Evolutionary conservation across 208 protist species (phyloP).

Genomic region (Trypanosoma lewisi): DNA sequence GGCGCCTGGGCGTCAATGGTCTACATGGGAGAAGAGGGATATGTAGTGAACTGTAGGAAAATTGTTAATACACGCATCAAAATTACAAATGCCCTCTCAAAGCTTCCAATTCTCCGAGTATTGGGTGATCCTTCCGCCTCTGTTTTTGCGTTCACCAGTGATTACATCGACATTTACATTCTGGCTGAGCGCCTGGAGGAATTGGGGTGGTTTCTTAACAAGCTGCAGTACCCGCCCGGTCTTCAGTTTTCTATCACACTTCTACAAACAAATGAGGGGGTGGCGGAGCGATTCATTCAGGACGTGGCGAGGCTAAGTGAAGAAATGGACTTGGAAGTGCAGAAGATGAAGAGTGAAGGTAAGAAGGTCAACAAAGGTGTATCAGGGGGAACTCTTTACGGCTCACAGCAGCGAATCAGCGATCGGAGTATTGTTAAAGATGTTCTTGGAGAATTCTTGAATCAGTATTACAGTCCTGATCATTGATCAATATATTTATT

Average conservation of each 20-base stretch:
- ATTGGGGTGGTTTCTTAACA: constrained; percentile 93
- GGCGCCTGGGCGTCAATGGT: constrained; percentile 96
- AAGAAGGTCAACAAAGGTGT: constrained; percentile 27
- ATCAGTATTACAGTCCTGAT: constrained; percentile 70
- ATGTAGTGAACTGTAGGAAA: constrained; percentile 70
- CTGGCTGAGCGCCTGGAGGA: constrained; percentile 77
- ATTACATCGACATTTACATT: constrained; percentile 90
- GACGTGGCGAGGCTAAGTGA: constrained; percentile 62
- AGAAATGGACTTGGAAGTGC: constrained; percentile 37
- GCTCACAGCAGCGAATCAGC: constrained; percentile 86
- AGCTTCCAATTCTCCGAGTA: constrained; percentile 73
- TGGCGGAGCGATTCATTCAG: constrained; percentile 74
- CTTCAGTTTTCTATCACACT: constrained; percentile 92
- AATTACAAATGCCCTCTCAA: constrained; percentile 66
- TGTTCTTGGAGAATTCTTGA: constrained; percentile 76
- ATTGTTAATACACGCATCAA: constrained; percentile 80
- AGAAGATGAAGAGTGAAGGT: constrained; percentile 36
- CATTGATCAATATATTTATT: constrained; percentile 15
- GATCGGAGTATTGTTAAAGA: constrained; percentile 92
- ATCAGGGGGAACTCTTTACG: constrained; percentile 89
- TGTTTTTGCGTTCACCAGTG: constrained; percentile 88
- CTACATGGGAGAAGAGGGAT: constrained; percentile 87
- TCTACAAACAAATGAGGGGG: constrained; percentile 73
- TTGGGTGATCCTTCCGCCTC: constrained; percentile 82
- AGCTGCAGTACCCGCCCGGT: constrained; percentile 91